Conservation (phyloP, 2,329 filamentous ascomycete genomes). For the Dactylellina cionopaga region DNA sequence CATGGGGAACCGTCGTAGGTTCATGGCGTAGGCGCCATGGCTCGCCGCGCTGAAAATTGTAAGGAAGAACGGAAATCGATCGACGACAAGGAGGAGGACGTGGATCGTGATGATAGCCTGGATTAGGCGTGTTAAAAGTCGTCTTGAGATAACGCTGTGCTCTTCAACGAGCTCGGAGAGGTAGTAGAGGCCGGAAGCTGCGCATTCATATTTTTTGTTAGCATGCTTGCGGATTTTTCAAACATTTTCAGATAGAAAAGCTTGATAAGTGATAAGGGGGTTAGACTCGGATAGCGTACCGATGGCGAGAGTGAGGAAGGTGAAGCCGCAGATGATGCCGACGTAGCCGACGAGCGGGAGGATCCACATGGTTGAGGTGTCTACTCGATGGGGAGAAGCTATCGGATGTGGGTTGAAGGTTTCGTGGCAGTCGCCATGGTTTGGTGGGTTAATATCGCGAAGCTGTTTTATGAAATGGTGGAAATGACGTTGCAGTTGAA, state of each 20-base stretch:
- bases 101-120: constrained; percentile 82
- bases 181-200: constrained; percentile 97
- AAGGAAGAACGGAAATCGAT: constrained; percentile 82
- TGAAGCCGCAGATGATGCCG: constrained; percentile 87
- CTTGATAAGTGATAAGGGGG: no score
- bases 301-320: constrained; percentile 92
- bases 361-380: constrained; percentile 80
- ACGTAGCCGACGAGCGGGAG: constrained; percentile 89
- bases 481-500: constrained; percentile 17
- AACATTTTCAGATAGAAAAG: no score
- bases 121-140: constrained; percentile 83
- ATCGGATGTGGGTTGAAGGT: constrained; percentile 26
- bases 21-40: constrained; percentile 87
- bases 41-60: constrained; percentile 79
- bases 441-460: not conserved
- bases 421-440: constrained; percentile 9
- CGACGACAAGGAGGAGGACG: constrained; percentile 77
- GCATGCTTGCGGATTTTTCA: no score
- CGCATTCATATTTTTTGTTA: no score
- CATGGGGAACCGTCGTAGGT: constrained; percentile 76
- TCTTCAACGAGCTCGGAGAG: constrained; percentile 98
- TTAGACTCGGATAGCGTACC: constrained; percentile 67
- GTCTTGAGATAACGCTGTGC: constrained; percentile 91
- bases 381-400: constrained; percentile 3
- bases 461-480: not conserved